phyloP scores from a whole-genome alignment of 2,329 filamentous ascomycete genomes.

The Ophiostoma tasmaniense region DNA sequence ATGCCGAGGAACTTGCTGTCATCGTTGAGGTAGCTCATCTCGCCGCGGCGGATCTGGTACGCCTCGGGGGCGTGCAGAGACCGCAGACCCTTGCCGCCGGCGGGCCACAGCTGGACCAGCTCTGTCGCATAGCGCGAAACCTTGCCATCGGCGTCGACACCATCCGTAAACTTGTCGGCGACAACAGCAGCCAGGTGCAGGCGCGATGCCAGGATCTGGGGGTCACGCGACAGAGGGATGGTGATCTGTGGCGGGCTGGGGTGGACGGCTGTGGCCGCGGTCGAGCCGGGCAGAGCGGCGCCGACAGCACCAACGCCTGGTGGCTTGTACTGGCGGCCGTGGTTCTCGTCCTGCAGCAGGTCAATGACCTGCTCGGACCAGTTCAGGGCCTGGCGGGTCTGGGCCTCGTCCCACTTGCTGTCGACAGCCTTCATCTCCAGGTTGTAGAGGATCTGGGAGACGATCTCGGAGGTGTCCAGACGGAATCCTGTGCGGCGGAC shows the following conservation, averaged over 20 bases:
- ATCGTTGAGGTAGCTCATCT: conserved; percentile 29
- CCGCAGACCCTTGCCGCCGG: conserved; percentile 28
- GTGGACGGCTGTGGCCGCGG: conserved; percentile 11
- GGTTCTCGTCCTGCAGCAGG: conserved; percentile 38
- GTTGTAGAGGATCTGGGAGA: conserved; percentile 32
- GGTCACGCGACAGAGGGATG: conserved; percentile 34
- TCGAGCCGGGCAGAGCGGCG: not conserved
- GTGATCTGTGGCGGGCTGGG: conserved; percentile 15
- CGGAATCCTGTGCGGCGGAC: conserved; percentile 38
- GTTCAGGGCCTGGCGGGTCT: conserved; percentile 36
- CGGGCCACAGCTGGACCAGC: conserved; percentile 36
- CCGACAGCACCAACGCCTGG: conserved; percentile 12
- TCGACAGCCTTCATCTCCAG: conserved; percentile 37
- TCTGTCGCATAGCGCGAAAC: conserved; percentile 26
- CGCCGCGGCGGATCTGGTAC: conserved; percentile 23
- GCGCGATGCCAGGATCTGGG: conserved; percentile 34
- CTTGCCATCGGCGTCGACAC: conserved; percentile 28
- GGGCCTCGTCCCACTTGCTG: conserved; percentile 27
- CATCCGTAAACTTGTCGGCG: conserved; percentile 26
- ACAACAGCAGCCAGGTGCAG: conserved; percentile 38
- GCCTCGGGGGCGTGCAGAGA: conserved; percentile 30
- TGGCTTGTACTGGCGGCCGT: conserved; percentile 24
- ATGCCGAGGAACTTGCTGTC: conserved; percentile 30
- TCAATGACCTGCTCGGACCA: conserved; percentile 43
- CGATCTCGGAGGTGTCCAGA: conserved; percentile 35